phyloP scores from a whole-genome alignment of 306 rosid species.

The Fragaria nilgerrensis region DNA sequence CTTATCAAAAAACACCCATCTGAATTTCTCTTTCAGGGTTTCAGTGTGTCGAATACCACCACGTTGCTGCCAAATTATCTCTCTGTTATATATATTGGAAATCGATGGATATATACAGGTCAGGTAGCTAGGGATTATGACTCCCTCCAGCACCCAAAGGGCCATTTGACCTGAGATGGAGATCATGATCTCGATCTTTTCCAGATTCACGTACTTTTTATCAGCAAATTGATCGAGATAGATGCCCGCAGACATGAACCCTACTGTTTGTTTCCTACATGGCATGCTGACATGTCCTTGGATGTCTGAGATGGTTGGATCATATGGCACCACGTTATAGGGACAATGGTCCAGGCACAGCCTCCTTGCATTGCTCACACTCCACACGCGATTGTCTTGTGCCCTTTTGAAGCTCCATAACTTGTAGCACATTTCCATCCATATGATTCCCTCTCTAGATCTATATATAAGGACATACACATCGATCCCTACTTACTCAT shows the following conservation, averaged over 20 bases:
- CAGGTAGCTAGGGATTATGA: background rate
- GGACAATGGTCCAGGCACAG: background rate
- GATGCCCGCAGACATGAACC: background rate
- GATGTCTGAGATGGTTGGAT: constrained; percentile 22
- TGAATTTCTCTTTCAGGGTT: background rate
- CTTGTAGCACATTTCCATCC: background rate
- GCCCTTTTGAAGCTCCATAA: constrained; percentile 4
- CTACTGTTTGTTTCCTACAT: background rate
- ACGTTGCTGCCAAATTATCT: background rate
- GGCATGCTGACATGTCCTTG: constrained; percentile 13
- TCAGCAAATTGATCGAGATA: background rate
- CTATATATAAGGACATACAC: background rate
- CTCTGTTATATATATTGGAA: background rate
- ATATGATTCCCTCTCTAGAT: background rate
- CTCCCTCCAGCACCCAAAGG: constrained; percentile 9
- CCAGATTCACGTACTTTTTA: background rate
- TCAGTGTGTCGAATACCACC: background rate
- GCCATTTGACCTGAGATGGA: background rate
- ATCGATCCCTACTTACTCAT: background rate
- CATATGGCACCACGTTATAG: background rate
- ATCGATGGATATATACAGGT: background rate
- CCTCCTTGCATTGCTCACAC: constrained; percentile 25
- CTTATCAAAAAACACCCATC: background rate
- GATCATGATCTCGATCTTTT: background rate
- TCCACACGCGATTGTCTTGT: constrained; percentile 27